Evolutionary conservation across 805 yeast genomes (phyloP).

Genomic region (Starmera dryadoides): DNA sequence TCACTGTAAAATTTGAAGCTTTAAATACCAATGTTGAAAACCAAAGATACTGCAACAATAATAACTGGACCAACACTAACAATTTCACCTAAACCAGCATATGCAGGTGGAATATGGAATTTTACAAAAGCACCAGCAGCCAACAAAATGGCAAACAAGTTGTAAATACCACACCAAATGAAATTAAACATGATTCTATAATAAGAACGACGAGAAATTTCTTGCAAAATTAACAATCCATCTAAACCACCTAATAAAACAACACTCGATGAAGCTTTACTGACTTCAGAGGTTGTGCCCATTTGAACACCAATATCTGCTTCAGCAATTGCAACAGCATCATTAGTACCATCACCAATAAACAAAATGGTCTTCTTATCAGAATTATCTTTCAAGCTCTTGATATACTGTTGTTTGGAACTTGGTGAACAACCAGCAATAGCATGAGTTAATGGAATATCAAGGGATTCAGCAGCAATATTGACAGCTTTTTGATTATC

Average conservation of each 20-base stretch:
- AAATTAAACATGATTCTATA: not conserved
- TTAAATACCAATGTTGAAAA: not conserved
- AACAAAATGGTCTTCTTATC: conserved; percentile 47
- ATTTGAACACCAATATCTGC: conserved; percentile 79
- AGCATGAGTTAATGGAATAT: conserved; percentile 45
- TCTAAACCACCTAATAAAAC: conserved; percentile 32
- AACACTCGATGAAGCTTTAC: conserved; percentile 75
- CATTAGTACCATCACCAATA: conserved; percentile 85
- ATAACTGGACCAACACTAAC: not conserved
- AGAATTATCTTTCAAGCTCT: not conserved
- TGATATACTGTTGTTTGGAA: not conserved
- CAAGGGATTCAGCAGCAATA: not conserved
- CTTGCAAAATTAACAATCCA: not conserved
- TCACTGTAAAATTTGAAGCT: no score
- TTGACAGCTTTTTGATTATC: not conserved
- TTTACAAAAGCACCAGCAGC: not conserved
- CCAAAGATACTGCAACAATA: not conserved
- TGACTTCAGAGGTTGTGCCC: conserved; percentile 74
- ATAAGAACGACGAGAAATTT: not conserved
- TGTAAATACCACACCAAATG: not conserved
- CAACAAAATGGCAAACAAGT: not conserved
- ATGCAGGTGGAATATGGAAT: not conserved
- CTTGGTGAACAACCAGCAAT: conserved; percentile 1
- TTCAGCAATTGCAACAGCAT: conserved; percentile 75
- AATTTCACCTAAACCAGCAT: not conserved